A percentile compares a stretch with the other conserved stretches of the same genome.
phyloP scores from a whole-genome alignment of 2,329 filamentous ascomycete species.

The Elsinoe arachidis region DNA sequence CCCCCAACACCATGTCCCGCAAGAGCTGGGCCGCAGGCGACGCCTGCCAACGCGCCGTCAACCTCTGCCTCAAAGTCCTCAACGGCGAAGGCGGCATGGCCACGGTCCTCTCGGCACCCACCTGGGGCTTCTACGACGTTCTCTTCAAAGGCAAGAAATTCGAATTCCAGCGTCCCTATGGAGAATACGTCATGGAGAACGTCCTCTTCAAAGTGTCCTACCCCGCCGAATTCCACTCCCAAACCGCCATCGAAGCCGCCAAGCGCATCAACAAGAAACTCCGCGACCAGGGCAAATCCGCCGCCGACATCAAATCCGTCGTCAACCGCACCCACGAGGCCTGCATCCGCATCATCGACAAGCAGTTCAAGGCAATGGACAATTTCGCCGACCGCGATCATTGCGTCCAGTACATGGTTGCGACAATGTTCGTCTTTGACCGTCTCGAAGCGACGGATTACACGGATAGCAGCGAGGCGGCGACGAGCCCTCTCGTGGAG shows the following conservation, averaged over 20 bases:
- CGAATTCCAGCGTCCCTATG: slow-evolving; percentile 90
- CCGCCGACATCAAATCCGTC: slow-evolving; percentile 85
- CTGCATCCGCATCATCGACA: slow-evolving; percentile 98
- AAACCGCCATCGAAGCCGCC: slow-evolving; percentile 93
- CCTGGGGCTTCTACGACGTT: slow-evolving; percentile 98
- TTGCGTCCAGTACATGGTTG: slow-evolving; percentile 99
- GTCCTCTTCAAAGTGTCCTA: slow-evolving; percentile 98
- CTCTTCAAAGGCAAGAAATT: slow-evolving; percentile 95
- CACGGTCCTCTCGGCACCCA: slow-evolving; percentile 83
- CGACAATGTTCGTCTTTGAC: slow-evolving; percentile 91
- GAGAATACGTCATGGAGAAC: slow-evolving; percentile 99
- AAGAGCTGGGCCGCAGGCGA: slow-evolving; percentile 99
- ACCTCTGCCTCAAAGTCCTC: slow-evolving; percentile 95
- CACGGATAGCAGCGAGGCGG: slow-evolving; percentile 83
- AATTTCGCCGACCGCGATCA: slow-evolving; percentile 99
- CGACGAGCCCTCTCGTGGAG: slow-evolving; percentile 81
- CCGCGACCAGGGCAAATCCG: slow-evolving; percentile 75
- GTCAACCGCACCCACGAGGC: slow-evolving; percentile 97
- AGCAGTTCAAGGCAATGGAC: slow-evolving; percentile 99
- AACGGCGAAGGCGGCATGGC: slow-evolving; percentile 86
- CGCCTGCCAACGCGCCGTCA: slow-evolving; percentile 94
- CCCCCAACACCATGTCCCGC: slow-evolving; percentile 98
- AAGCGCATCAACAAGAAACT: slow-evolving; percentile 80
- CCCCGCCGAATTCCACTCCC: slow-evolving; percentile 87
- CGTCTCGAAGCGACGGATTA: slow-evolving; percentile 92